Evolutionary conservation across 495 filamentous ascomycete genomes (phyloP), one percentile per base, ranked within the genome.

Genomic region (Aspergillus asperescens): DNA sequence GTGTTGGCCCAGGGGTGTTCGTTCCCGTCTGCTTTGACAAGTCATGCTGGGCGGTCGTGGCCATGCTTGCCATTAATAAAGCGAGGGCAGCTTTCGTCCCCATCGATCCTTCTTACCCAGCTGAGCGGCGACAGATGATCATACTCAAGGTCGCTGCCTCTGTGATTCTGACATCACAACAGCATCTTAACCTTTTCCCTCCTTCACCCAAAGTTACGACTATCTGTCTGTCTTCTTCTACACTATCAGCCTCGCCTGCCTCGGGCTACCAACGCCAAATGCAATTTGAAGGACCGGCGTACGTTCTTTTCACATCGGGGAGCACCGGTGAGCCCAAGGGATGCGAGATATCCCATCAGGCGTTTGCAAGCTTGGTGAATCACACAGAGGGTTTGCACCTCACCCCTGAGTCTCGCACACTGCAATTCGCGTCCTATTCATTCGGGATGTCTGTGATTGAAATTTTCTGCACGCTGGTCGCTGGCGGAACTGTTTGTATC

Each of bases 361-460:
- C 34, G 15, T 18, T 54, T 18, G 25, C 50, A 13, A 23, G 18
- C 13, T 40, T 62, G 6, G 18, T 24, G 5, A 55, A 10, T 51
- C 44, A 55, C 20, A 12, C 16, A 13, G 12, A 45, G 15, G 37
- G 48, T 22, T 24, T 49, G 18, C 32, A 46, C 7, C 45, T 48
- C 8, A 39, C 5, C 13, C 22, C 27, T 13, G 31, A 15, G 3
- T 54, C 45, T 24, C 75, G 57, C 4, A 65, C 71, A 8, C 68
- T 77, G 22, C 74, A 81, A 48, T 80, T 79, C 48, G 70, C 75
- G 0, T 70, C 73, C 7, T 78, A 73, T 53, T 62, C 68, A n/a
- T 81, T 80, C 42, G 79, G 79, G 34, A 72, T 76, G 4, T 70
- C 70, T 37, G 70, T 79, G 38, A 67, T 71, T 52, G 75, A 78